Percentiles rank a stretch among this genome's conserved stretches.
Conservation (phyloP, 352 stramenopile genomes). For the Plasmopara muralis region DNA sequence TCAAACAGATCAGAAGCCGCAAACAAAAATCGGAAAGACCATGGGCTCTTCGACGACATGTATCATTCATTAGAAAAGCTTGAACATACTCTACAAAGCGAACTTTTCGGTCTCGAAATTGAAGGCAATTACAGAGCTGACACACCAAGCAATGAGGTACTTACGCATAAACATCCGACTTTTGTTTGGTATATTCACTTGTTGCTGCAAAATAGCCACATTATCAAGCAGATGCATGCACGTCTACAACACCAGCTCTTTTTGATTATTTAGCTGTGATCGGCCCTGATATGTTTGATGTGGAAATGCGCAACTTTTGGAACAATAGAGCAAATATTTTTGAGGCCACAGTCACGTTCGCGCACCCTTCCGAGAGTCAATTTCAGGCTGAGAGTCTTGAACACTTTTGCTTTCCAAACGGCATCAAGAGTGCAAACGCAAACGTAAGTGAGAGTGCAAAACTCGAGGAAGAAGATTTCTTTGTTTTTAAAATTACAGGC, state of each 20-base stretch:
- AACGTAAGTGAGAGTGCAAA: background rate
- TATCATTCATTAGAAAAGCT: constrained; percentile 39
- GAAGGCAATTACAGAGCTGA: background rate
- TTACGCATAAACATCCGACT: background rate
- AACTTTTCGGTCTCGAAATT: constrained; percentile 24
- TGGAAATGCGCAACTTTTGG: constrained; percentile 39
- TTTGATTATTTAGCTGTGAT: constrained; percentile 49
- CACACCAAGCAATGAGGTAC: constrained; percentile 10
- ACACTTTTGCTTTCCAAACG: constrained; percentile 63
- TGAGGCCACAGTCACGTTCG: constrained; percentile 53
- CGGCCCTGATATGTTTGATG: constrained; percentile 36
- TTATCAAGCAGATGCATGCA: background rate
- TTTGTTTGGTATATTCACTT: background rate
- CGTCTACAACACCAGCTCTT: constrained; percentile 9
- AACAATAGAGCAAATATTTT: constrained; percentile 38
- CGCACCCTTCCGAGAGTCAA: constrained; percentile 54
- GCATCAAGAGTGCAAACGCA: constrained; percentile 15
- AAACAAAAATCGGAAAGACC: constrained; percentile 4
- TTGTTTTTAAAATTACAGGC: constrained; percentile 48
- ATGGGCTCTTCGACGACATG: constrained; percentile 39
- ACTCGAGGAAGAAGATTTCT: constrained; percentile 25
- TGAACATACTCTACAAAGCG: constrained; percentile 28
- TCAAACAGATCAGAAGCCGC: constrained; percentile 1
- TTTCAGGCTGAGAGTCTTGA: constrained; percentile 66
- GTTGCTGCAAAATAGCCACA: constrained; percentile 3